Conservation (phyloP, 2,329 filamentous ascomycete species). For the Aspergillus alliaceus region DNA sequence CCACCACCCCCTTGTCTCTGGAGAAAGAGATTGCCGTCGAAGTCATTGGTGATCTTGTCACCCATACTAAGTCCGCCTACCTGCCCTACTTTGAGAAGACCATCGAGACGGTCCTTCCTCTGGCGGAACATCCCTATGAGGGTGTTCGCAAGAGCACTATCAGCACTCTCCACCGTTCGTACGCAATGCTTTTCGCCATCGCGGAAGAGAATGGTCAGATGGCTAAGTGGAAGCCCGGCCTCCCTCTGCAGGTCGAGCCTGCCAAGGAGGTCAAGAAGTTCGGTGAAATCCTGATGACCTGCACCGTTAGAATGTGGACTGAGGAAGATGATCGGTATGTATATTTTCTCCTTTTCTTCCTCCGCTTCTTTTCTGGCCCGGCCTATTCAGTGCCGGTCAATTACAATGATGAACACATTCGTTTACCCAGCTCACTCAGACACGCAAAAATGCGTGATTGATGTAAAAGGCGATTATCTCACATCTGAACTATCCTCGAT, state of each 20-base stretch:
- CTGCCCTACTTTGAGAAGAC: constrained; percentile 87
- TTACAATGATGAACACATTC: constrained; percentile 75
- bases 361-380: constrained; percentile 14
- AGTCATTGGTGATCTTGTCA: constrained; percentile 88
- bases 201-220: constrained; percentile 76
- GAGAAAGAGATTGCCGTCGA: constrained; percentile 98
- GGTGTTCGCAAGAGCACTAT: constrained; percentile 91
- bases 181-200: constrained; percentile 84
- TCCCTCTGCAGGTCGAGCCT: constrained; percentile 79
- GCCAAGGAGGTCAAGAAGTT: constrained; percentile 78
- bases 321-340: constrained; percentile 94
- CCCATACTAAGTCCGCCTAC: constrained; percentile 76
- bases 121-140: constrained; percentile 87
- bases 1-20: constrained; percentile 83
- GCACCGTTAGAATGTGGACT: constrained; percentile 81
- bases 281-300: constrained; percentile 78
- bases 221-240: constrained; percentile 82
- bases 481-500: constrained; percentile 44
- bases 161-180: constrained; percentile 88
- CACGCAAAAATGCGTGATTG: constrained; percentile 75
- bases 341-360: constrained; percentile 17
- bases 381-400: not conserved
- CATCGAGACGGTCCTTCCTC: constrained; percentile 74
- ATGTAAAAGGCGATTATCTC: constrained; percentile 73
- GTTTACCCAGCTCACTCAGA: constrained; percentile 99